phyloP scores from a whole-genome alignment of 148 eudicot genomes.

The Pouteria glomerata region DNA sequence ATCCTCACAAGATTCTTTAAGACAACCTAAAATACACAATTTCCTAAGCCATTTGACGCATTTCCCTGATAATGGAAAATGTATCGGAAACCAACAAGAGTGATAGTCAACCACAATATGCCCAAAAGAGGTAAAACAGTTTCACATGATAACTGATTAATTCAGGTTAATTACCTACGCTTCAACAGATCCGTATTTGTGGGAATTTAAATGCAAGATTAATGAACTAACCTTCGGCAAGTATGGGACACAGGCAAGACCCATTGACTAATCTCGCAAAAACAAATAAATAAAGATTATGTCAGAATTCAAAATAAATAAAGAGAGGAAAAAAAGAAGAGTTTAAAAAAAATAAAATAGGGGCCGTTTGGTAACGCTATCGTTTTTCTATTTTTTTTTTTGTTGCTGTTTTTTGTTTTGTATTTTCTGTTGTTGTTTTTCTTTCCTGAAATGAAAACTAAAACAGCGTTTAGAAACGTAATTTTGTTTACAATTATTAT shows the following conservation, averaged over 20 bases:
- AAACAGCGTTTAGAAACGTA: no score
- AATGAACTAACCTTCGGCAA: constrained; percentile 77
- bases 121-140: not conserved
- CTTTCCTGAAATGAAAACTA: no score
- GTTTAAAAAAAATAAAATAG: no score
- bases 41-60: not conserved
- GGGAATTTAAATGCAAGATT: constrained; percentile 3
- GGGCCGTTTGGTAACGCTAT: no score
- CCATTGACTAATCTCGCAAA: constrained; percentile 78
- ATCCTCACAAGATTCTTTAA: not conserved
- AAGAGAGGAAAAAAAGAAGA: not conserved
- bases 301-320: constrained; percentile 10
- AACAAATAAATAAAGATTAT: constrained; percentile 6
- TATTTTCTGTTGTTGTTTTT: no score
- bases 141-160: not conserved
- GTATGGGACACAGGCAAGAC: constrained; percentile 94
- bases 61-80: constrained; percentile 1
- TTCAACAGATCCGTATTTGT: not conserved
- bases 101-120: not conserved
- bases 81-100: not conserved
- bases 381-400: no score
- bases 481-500: no score
- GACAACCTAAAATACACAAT: not conserved
- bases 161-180: not conserved
- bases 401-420: no score